These are phyloP conservation scores for Coleophoma cylindrospora DNA, from an alignment of 2,329 filamentous ascomycete genomes.

Conservation along the genomic window DNA sequence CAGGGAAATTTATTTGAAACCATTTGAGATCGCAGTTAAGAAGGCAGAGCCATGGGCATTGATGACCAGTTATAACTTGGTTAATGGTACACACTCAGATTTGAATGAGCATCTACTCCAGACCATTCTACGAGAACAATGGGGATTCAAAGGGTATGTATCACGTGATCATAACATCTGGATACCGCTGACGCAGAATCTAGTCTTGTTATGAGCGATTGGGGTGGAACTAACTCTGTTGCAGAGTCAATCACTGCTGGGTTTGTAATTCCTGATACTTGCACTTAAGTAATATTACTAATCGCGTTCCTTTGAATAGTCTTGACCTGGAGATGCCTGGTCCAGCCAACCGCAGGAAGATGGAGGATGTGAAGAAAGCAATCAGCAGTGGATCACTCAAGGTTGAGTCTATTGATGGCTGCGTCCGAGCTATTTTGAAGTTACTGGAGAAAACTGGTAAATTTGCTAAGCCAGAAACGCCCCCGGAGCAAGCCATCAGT, in stretches of 20 bases:
- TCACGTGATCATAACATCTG: not conserved
- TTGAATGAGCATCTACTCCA: slow-evolving; percentile 11
- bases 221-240: slow-evolving; percentile 49
- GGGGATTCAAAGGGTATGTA: slow-evolving; percentile 46
- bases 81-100: not conserved
- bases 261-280: too few relatives aligned
- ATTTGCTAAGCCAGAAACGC: slow-evolving; percentile 34
- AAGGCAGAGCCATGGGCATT: slow-evolving; percentile 42
- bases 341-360: slow-evolving; percentile 21
- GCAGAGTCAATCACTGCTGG: slow-evolving; percentile 42
- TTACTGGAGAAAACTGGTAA: slow-evolving; percentile 14
- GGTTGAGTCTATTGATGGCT: not conserved
- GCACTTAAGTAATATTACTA: too few relatives aligned
- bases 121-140: slow-evolving; percentile 57
- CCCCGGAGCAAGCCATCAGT: slow-evolving; percentile 35
- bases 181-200: slow-evolving; percentile 34
- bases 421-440: not conserved
- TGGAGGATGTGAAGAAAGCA: slow-evolving; percentile 36
- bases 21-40: slow-evolving; percentile 49
- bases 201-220: slow-evolving; percentile 60
- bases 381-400: not conserved
- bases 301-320: too few relatives aligned
- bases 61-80: slow-evolving; percentile 55
- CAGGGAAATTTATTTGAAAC: slow-evolving; percentile 52
- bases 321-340: slow-evolving; percentile 55